Evolutionary conservation across 495 filamentous ascomycete genomes (phyloP).

Genomic region (Talaromyces nanjingensis): DNA sequence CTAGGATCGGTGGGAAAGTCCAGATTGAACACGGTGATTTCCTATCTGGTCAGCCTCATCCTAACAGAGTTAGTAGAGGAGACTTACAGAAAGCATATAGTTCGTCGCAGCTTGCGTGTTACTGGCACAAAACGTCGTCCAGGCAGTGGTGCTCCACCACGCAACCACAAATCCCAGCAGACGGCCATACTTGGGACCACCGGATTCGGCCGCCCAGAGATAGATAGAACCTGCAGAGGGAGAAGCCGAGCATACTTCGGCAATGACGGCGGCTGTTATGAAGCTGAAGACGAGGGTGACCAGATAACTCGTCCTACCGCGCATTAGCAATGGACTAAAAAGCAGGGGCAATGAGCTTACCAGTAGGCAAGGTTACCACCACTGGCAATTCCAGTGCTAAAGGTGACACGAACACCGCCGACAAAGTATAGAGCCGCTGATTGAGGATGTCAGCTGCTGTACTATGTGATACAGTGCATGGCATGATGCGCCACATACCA

Average conservation of each 20-base stretch:
- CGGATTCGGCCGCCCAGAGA: slow-evolving; percentile 50
- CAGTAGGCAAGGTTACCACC: slow-evolving; percentile 51
- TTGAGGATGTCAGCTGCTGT: slow-evolving; percentile 2
- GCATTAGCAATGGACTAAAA: slow-evolving; percentile 1
- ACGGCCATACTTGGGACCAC: slow-evolving; percentile 44
- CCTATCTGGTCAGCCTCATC: slow-evolving; percentile 19
- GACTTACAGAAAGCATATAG: slow-evolving; percentile 45
- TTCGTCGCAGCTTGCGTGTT: slow-evolving; percentile 48
- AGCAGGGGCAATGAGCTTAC: slow-evolving; percentile 15
- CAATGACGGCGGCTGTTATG: slow-evolving; percentile 50
- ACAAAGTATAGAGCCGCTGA: slow-evolving; percentile 50
- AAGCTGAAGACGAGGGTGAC: slow-evolving; percentile 50
- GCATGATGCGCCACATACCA: slow-evolving; percentile 25
- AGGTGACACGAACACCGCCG: slow-evolving; percentile 49
- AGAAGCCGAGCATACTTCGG: slow-evolving; percentile 49
- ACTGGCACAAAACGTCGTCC: slow-evolving; percentile 51
- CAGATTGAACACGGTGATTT: slow-evolving; percentile 47
- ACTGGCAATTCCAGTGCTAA: slow-evolving; percentile 49
- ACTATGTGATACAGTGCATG: background rate
- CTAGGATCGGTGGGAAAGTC: slow-evolving; percentile 40
- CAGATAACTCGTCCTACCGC: slow-evolving; percentile 45
- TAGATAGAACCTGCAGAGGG: slow-evolving; percentile 52
- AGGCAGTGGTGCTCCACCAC: slow-evolving; percentile 55
- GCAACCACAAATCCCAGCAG: slow-evolving; percentile 49
- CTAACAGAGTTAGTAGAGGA: background rate